Conservation (phyloP, 1,139 yeast genomes). For the Schwanniomyces etchellsii region DNA sequence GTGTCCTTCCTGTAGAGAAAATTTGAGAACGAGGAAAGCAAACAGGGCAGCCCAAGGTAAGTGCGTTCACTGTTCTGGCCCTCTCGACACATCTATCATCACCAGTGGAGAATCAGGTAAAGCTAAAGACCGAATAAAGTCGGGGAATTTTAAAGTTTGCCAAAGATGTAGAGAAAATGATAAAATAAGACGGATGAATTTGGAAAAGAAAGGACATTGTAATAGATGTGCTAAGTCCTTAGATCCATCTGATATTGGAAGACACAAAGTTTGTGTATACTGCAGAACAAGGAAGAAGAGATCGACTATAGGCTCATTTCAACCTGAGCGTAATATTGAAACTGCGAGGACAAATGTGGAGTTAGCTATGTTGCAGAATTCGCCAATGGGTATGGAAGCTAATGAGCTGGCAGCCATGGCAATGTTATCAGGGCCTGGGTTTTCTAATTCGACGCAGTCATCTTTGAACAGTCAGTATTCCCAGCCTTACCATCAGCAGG, state of each 20-base stretch:
- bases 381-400: constrained; percentile 6
- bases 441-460: neutral
- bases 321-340: neutral
- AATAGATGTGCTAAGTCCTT: constrained; percentile 54
- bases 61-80: constrained; percentile 66
- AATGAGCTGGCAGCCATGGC: constrained; percentile 8
- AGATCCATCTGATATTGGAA: constrained; percentile 38
- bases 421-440: constrained; percentile 5
- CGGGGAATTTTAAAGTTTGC: constrained; percentile 52
- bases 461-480: neutral
- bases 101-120: constrained; percentile 17
- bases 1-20: constrained; percentile 55
- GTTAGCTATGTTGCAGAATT: constrained; percentile 6
- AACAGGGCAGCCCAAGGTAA: constrained; percentile 56
- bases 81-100: constrained; percentile 42
- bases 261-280: constrained; percentile 49
- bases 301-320: constrained; percentile 5
- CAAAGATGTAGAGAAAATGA: constrained; percentile 59
- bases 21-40: constrained; percentile 50
- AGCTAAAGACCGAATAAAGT: constrained; percentile 10
- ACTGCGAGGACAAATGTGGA: constrained; percentile 3
- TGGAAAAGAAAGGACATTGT: constrained; percentile 56
- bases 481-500: constrained; percentile 5
- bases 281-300: constrained; percentile 54
- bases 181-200: constrained; percentile 47